Conservation (phyloP, 805 yeast genomes). For the Myxozyma neotropica region DNA sequence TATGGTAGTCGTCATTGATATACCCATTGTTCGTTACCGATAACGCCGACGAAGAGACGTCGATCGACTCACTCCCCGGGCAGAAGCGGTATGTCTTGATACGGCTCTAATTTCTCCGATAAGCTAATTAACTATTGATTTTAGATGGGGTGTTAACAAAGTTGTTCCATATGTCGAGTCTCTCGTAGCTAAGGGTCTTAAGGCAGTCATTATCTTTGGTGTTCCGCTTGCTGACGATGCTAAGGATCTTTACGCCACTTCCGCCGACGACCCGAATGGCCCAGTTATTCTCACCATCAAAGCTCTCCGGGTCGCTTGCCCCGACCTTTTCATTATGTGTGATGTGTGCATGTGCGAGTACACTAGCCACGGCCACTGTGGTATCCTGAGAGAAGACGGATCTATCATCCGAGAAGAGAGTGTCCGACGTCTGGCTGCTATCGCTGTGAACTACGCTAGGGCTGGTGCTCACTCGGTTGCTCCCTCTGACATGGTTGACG, state of each 20-base stretch:
- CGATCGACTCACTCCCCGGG: conserved; percentile 79
- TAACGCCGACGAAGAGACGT: conserved; percentile 73
- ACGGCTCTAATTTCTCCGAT: neutral
- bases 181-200: conserved; percentile 77
- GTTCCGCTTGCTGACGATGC: conserved; percentile 75
- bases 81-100: conserved; percentile 51
- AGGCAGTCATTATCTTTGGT: conserved; percentile 87
- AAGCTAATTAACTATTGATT: too few relatives aligned
- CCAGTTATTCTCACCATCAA: conserved; percentile 86
- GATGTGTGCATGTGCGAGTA: conserved; percentile 97
- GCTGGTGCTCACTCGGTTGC: conserved; percentile 97
- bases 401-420: conserved; percentile 71
- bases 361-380: conserved; percentile 98
- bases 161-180: conserved; percentile 69
- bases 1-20: conserved; percentile 53
- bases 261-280: conserved; percentile 95
- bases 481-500: conserved; percentile 98
- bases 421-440: conserved; percentile 85
- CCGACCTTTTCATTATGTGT: conserved; percentile 82
- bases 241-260: conserved; percentile 80
- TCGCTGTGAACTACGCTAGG: conserved; percentile 89
- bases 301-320: conserved; percentile 64
- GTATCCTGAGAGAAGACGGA: conserved; percentile 85
- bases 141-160: conserved; percentile 77
- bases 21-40: conserved; percentile 89